A percentile compares a stretch with the other conserved stretches of the same genome.
Conservation (phyloP, 176 grass and related monocot species). For the Avena insularis region DNA sequence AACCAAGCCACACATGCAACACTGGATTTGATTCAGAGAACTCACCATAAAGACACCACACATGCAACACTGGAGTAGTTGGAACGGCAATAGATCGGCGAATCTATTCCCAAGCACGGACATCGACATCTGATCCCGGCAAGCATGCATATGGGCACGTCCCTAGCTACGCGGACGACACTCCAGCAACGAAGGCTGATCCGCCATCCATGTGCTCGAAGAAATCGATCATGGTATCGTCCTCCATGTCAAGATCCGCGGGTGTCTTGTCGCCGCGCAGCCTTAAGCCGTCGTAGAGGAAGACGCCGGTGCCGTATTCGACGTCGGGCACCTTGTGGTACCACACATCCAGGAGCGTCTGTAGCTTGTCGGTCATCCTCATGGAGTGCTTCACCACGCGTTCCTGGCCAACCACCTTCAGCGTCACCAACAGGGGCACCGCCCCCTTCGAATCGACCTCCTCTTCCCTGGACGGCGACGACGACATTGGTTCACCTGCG, state of each 20-base stretch:
- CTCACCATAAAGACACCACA: no score
- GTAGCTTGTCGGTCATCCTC: background rate
- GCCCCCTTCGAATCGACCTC: background rate
- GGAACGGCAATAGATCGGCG: no score
- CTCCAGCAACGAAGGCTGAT: background rate
- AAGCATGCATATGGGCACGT: no score
- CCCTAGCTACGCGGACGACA: no score
- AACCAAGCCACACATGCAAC: no score
- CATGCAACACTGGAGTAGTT: no score
- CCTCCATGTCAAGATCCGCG: constrained; percentile 7
- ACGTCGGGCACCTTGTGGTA: constrained; percentile 1
- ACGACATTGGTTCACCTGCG: background rate
- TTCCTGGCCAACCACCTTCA: constrained; percentile 11
- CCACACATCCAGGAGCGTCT: constrained; percentile 4
- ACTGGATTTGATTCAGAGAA: no score
- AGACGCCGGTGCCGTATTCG: background rate
- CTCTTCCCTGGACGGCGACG: background rate
- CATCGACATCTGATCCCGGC: no score
- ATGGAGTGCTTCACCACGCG: background rate
- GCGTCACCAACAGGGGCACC: background rate
- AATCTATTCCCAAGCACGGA: no score
- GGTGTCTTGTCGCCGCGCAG: background rate
- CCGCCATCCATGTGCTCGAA: background rate
- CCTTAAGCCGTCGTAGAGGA: background rate
- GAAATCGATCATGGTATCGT: background rate